Evolutionary conservation across 2,329 filamentous ascomycete genomes (phyloP), one percentile per base, ranked within the genome.

Genomic region (Ophiostoma pallidulum): DNA sequence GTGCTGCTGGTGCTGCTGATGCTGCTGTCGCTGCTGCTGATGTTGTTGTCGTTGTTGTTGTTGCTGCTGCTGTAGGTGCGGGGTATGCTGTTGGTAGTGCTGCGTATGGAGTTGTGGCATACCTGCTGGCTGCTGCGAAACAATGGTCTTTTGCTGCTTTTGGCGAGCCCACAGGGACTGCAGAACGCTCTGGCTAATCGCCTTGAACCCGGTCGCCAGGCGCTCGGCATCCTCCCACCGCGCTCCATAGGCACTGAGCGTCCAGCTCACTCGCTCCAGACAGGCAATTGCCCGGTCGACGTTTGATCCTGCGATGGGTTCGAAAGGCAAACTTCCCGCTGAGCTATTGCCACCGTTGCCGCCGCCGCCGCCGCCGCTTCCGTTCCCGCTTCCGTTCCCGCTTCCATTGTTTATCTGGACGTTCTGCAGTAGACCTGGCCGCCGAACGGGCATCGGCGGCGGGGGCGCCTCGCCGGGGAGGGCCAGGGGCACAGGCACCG

Each of bases 171-270:
- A 62, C 13, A 80, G 61, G 3, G 66, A 62, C 4, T 70, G 64
- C 20, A 71, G 53, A 5, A 72, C 64, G 39, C 70, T 66, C 26
- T 60, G 63, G 4, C 70, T 78, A 12, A 70, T 67, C 41, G 60
- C 59, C 51, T 78, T 72, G 55, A 81, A 81, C 33, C 65, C 73
- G 33, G 68, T 63, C 51, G 70, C 67, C n/a, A 82, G 65, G 50
- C 70, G 67, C 29, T 70, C 64, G 2, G 76, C 74, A 50, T 79
- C 70, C 4, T 72, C 71, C 79, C 79, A 83, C 2, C 77, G 67
- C 52, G 77, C 68, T 29, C 77, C 77, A 49, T 75, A 81, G n/a
- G 67, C 70, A 13, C 64, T 67, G 16, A 83, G 61, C 1, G 74
- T 77, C 51, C 74, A 67, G 4, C 68, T 66, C 8, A 78, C 73